Base-by-base conservation (phyloP, 805 yeast species). In the Yarrowia deformans region DNA sequence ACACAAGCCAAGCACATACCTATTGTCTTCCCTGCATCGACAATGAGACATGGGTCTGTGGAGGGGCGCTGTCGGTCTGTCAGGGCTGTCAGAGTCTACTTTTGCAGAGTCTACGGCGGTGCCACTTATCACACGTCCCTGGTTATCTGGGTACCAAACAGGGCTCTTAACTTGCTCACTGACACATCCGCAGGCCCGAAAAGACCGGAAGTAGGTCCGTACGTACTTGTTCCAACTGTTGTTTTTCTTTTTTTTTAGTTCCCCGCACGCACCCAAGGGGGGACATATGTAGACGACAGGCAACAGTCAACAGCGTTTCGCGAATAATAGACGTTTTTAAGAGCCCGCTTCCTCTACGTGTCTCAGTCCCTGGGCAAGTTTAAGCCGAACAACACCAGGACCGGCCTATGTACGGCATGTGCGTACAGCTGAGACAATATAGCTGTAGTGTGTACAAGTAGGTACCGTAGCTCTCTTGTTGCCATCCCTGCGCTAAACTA, bases 21-120 rank as follows among this genome's bases (percentile, higher is more conserved):
- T 54, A 54, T 54, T 39, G 60, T 54, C 45, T 54, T 54, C 60
- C 60, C 60, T 54, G 60, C 60, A 39, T 54, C 60, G 18, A 39
- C 58, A 54, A 52, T 54, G 60, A 54, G 60, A 54, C 60, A 54
- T 35, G 58, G 29, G 29, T 19, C 18, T n/a, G 40, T 8, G 18
- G 52, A 48, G 19, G 8, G 52, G 29, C 29, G 29, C 29, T 23
- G 29, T 23, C 29, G 2, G 29, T 23, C 52, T n/a, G 54, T 49
- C 39, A 49, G 18, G 40, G 40, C 40, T 39, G 40, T 13, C 40
- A 39, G 29, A 23, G 3, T 23, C 29, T 23, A 23, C 29, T n/a
- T n/a, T n/a, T n/a, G n/a, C n/a, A n/a, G n/a, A n/a, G n/a, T 23
- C 3, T 23, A 23, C 3, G 29, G 29, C 3, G 29, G 29, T 23